Percentiles rank a stretch among this genome's conserved stretches.
These are phyloP conservation scores for Pseudozyma pruni DNA, from an alignment of 1,284 basidiomycete species.

Conservation along the genomic window DNA sequence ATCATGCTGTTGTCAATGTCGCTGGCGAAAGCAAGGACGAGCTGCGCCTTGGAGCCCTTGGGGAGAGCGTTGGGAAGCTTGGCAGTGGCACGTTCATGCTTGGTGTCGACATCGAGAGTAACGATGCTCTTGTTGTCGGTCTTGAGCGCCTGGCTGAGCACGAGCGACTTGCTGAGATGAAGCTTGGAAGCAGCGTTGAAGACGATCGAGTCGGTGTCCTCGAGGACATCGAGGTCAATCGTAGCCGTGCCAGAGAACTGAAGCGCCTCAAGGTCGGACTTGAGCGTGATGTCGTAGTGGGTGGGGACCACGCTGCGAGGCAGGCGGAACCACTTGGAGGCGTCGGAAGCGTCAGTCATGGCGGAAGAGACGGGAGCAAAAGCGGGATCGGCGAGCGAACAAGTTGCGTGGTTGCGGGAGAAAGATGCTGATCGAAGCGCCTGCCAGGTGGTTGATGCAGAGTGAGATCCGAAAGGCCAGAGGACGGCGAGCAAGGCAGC, in stretches of 20 bases:
- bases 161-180: constrained; percentile 75
- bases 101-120: constrained; percentile 69
- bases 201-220: constrained; percentile 72
- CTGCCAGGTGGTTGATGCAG: constrained; percentile 10
- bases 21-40: constrained; percentile 58
- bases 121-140: constrained; percentile 72
- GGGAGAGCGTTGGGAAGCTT: constrained; percentile 55
- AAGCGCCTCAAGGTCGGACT: constrained; percentile 79
- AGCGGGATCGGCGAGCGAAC: constrained; percentile 32
- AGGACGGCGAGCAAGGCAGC: constrained; percentile 21
- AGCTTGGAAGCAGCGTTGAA: constrained; percentile 73
- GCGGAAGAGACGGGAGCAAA: constrained; percentile 39
- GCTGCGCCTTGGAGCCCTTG: constrained; percentile 56
- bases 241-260: constrained; percentile 82
- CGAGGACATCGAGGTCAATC: constrained; percentile 79
- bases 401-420: constrained; percentile 40
- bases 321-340: constrained; percentile 74
- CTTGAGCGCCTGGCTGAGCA: constrained; percentile 75
- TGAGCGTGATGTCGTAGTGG: constrained; percentile 85
- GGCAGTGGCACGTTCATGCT: constrained; percentile 60
- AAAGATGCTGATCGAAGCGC: constrained; percentile 23
- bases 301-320: constrained; percentile 79
- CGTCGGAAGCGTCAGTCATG: constrained; percentile 51
- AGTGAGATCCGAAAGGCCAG: background rate
- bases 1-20: constrained; percentile 64